Percentiles rank a stretch among this genome's conserved stretches.
Conservation (phyloP, 768 basidiomycete genomes). For the Podaxis pistillaris region DNA sequence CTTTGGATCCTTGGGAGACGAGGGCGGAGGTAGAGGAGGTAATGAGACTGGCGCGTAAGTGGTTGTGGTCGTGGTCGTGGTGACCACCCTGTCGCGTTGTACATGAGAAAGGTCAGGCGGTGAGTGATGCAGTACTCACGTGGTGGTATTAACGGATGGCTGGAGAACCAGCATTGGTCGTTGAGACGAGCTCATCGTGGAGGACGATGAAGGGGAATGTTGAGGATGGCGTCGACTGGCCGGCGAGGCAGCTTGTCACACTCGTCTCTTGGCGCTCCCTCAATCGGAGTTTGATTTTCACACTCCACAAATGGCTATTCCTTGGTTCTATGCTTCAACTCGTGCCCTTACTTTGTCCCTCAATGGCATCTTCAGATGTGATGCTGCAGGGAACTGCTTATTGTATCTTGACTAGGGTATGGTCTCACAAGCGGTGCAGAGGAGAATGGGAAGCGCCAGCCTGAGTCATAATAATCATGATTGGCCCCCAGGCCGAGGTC, state of each 20-base stretch:
- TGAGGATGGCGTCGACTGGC: slow-evolving; percentile 13
- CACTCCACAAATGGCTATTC: slow-evolving; percentile 24
- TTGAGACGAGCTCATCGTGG: slow-evolving; percentile 56
- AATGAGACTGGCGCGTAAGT: slow-evolving; percentile 86
- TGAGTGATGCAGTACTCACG: slow-evolving; percentile 44
- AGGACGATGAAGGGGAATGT: slow-evolving; percentile 23
- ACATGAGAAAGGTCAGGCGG: slow-evolving; percentile 17
- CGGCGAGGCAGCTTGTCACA: slow-evolving; percentile 8
- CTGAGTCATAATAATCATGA: slow-evolving; percentile 4
- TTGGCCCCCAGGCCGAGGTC: neutral
- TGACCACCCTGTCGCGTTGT: slow-evolving; percentile 64
- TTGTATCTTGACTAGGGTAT: neutral
- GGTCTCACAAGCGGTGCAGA: neutral
- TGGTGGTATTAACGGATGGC: slow-evolving; percentile 84
- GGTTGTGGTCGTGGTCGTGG: slow-evolving; percentile 89
- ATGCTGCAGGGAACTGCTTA: neutral
- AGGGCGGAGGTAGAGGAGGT: slow-evolving; percentile 68
- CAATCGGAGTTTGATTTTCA: slow-evolving; percentile 27
- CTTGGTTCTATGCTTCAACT: slow-evolving; percentile 23
- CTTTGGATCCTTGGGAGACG: slow-evolving; percentile 75
- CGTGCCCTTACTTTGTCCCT: neutral
- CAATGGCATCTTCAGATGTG: neutral
- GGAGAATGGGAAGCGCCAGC: neutral
- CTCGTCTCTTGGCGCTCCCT: slow-evolving; percentile 15
- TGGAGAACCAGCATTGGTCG: slow-evolving; percentile 71